Percentiles rank a stretch among this genome's conserved stretches.
phyloP scores from a whole-genome alignment of 1,139 yeast species.

The Blastobotrys arbuscula region DNA sequence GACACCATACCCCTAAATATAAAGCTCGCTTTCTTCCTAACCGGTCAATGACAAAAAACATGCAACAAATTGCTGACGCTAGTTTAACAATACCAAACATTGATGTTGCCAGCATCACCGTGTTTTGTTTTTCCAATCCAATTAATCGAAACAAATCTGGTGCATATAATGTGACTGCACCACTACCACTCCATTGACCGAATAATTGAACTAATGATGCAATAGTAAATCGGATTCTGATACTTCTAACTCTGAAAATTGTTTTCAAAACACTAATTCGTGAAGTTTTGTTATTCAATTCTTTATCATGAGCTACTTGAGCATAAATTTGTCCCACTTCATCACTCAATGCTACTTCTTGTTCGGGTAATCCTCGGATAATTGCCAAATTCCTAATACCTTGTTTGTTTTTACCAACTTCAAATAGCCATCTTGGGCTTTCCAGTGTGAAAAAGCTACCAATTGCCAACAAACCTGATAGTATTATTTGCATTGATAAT shows the following conservation, averaged over 20 bases:
- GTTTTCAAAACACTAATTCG: background rate
- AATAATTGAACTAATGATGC: constrained; percentile 45
- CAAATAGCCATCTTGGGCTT: constrained; percentile 45
- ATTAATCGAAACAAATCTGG: constrained; percentile 44
- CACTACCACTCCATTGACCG: constrained; percentile 62
- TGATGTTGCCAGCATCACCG: constrained; percentile 41
- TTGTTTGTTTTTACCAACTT: constrained; percentile 34
- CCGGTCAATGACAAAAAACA: constrained; percentile 43
- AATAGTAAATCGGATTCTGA: constrained; percentile 38
- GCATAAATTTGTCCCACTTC: constrained; percentile 9
- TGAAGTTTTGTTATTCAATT: background rate
- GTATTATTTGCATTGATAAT: constrained; percentile 37
- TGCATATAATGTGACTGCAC: constrained; percentile 56
- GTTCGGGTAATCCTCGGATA: constrained; percentile 34
- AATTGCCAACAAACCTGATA: constrained; percentile 41
- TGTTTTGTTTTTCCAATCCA: constrained; percentile 36
- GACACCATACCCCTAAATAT: constrained; percentile 38
- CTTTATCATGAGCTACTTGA: constrained; percentile 7
- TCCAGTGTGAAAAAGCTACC: constrained; percentile 42
- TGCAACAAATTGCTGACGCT: constrained; percentile 41
- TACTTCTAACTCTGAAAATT: constrained; percentile 18
- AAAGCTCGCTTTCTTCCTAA: constrained; percentile 47
- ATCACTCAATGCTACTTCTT: constrained; percentile 4
- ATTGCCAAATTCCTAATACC: constrained; percentile 41
- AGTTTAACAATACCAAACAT: constrained; percentile 49